A percentile compares a stretch with the other conserved stretches of the same genome.
Conservation (phyloP, 176 grass and related monocot genomes). For the Carex pumila region DNA sequence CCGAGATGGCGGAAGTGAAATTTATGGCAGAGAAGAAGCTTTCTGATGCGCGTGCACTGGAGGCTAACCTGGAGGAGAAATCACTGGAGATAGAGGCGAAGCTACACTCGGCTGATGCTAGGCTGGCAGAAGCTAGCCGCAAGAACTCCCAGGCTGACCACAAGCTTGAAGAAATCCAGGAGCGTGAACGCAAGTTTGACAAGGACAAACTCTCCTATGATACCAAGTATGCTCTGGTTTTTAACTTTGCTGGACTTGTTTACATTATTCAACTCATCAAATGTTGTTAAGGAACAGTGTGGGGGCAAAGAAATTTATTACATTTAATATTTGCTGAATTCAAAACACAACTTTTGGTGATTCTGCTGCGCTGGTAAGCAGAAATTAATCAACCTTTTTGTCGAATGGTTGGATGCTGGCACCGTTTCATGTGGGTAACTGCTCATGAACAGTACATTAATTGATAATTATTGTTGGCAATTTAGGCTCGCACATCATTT, state of each 20-base stretch:
- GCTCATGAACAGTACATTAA: background rate
- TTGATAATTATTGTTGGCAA: background rate
- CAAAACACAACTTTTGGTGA: background rate
- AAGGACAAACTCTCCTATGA: constrained; percentile 81
- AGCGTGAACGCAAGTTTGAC: constrained; percentile 72
- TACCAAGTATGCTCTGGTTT: constrained; percentile 40
- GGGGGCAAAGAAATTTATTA: background rate
- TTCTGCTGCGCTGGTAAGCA: background rate
- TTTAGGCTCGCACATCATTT: background rate
- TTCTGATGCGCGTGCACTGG: constrained; percentile 63
- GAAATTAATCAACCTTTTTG: background rate
- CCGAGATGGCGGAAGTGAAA: constrained; percentile 78
- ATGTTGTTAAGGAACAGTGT: constrained; percentile 4
- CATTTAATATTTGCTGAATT: background rate
- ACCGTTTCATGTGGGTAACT: background rate
- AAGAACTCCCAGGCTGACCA: constrained; percentile 78
- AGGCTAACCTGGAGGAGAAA: constrained; percentile 74
- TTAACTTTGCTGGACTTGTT: background rate
- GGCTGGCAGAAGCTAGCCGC: constrained; percentile 90
- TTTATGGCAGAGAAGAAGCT: constrained; percentile 75
- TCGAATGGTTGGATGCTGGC: background rate
- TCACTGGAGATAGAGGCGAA: constrained; percentile 76
- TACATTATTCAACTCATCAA: background rate
- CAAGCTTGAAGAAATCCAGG: constrained; percentile 68
- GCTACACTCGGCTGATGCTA: constrained; percentile 82